Evolutionary conservation across 2,329 filamentous ascomycete genomes (phyloP).

Genomic region (Fusarium concolor): DNA sequence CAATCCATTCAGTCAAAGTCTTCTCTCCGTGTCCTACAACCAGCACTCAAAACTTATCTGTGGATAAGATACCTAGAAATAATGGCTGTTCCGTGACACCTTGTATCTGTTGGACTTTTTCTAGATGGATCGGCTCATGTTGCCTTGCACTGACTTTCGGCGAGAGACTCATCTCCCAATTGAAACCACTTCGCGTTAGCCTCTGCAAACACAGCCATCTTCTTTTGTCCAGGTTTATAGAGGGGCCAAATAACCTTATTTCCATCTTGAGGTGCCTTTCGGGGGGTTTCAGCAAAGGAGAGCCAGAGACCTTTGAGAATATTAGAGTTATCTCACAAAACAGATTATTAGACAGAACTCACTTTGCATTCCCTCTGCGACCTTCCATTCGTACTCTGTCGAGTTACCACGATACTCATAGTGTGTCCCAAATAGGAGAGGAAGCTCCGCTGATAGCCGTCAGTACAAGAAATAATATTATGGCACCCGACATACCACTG

Average conservation of each 20-base stretch:
- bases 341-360: fast-evolving
- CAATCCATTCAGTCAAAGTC: too few species aligned
- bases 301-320: not conserved
- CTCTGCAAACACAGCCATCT: constrained; percentile 6
- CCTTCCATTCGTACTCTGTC: constrained; percentile 17
- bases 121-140: too few species aligned
- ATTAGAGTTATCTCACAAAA: not conserved
- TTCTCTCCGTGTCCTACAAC: too few species aligned
- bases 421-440: constrained; percentile 14
- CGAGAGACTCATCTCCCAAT: not conserved
- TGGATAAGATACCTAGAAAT: too few species aligned
- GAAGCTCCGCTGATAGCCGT: not conserved
- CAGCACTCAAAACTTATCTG: too few species aligned
- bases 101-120: too few species aligned
- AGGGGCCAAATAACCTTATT: constrained; percentile 2
- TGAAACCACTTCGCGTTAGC: constrained; percentile 11
- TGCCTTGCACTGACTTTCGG: not conserved
- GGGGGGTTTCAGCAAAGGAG: not conserved
- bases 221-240: not conserved
- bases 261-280: not conserved
- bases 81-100: too few species aligned
- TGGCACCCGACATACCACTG: not conserved
- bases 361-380: constrained; percentile 12
- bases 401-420: constrained; percentile 20
- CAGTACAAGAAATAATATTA: fast-evolving